Conservation (phyloP, 2,329 filamentous ascomycete species). For the Dactylellina parvicollis region DNA sequence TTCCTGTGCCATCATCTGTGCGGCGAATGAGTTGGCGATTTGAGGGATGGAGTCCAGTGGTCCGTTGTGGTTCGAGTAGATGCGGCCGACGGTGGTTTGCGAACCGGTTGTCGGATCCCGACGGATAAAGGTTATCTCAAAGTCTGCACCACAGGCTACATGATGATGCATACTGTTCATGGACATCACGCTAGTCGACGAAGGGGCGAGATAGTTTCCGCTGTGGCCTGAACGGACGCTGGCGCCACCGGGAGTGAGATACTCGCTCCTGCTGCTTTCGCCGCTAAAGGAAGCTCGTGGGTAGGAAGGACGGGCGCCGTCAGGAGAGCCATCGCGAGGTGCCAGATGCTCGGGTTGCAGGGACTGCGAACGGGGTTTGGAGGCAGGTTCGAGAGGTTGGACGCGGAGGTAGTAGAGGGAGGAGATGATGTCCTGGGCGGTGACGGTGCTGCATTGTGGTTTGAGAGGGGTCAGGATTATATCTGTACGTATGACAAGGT, state of each 20-base stretch:
- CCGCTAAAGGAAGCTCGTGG: conserved; percentile 41
- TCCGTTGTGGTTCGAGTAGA: conserved; percentile 43
- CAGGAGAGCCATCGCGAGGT: conserved; percentile 12
- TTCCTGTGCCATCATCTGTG: conserved; percentile 46
- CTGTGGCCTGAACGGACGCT: neutral
- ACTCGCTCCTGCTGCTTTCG: conserved; percentile 31
- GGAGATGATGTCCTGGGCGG: conserved; percentile 82
- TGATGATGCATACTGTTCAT: neutral
- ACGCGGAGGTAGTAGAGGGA: conserved; percentile 93
- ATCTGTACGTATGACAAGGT: conserved; percentile 67
- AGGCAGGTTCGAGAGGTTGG: conserved; percentile 63
- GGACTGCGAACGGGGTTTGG: conserved; percentile 39
- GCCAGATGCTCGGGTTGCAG: conserved; percentile 23
- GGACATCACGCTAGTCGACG: conserved; percentile 3
- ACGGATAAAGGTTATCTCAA: conserved; percentile 51
- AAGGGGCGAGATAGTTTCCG: conserved; percentile 2
- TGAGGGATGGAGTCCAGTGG: conserved; percentile 19
- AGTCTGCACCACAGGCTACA: conserved; percentile 27
- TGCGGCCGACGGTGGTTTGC: conserved; percentile 34
- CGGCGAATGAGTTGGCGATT: conserved; percentile 44
- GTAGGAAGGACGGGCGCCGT: conserved; percentile 25
- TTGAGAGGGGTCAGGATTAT: conserved; percentile 91
- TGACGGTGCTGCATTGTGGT: conserved; percentile 87
- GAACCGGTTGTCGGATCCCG: conserved; percentile 20
- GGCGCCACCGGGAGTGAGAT: conserved; percentile 13